Evolutionary conservation across 139 green algal species (phyloP).

Genomic region (Dunaliella primolecta): DNA sequence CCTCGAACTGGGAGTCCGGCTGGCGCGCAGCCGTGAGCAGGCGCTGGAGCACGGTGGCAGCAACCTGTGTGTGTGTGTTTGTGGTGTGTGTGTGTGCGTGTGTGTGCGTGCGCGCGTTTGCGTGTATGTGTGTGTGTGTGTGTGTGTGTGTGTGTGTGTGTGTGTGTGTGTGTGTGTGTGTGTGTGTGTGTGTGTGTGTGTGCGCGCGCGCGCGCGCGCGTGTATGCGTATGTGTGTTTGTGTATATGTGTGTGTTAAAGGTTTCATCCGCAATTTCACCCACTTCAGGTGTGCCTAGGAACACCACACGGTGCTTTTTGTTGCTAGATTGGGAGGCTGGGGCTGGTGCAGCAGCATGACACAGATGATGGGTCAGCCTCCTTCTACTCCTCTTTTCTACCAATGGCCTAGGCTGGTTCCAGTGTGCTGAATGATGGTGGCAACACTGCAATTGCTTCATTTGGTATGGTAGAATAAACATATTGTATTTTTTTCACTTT

Average conservation of each 20-base stretch:
- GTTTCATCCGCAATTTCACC: too few relatives aligned
- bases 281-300: constrained; percentile 82
- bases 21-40: constrained; percentile 58
- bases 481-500: neutral
- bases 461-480: neutral
- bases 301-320: constrained; percentile 61
- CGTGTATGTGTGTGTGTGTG: neutral
- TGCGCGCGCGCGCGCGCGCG: neutral
- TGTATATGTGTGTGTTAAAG: neutral
- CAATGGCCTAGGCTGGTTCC: neutral
- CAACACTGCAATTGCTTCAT: neutral
- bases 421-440: neutral
- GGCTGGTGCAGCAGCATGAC: neutral
- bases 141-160: neutral
- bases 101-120: neutral
- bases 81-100: neutral
- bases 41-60: constrained; percentile 61
- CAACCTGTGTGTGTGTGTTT: constrained; percentile 54
- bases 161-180: constrained; percentile 22
- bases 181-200: neutral
- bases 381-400: constrained; percentile 11
- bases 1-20: constrained; percentile 59
- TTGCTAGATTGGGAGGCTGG: too few relatives aligned
- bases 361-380: neutral
- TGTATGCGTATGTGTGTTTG: neutral